Base-by-base conservation (phyloP, 2,329 filamentous ascomycete genomes). In the Penicillium capsulatum region DNA sequence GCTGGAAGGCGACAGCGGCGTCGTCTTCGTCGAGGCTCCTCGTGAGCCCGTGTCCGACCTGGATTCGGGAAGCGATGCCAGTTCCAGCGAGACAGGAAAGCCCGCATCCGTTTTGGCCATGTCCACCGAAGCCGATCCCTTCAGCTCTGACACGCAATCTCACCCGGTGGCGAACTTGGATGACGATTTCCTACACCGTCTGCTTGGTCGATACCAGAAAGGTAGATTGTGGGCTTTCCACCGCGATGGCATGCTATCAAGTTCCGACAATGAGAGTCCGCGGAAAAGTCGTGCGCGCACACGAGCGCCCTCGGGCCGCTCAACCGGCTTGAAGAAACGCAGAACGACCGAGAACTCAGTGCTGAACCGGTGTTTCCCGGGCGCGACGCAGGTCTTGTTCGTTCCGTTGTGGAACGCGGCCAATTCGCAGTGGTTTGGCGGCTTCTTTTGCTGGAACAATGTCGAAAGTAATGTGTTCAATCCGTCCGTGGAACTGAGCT, bases 371-470 rank as follows among this genome's bases (percentile, higher is more conserved):
- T 55, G 26, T 34, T 47, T 56, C n/a, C 54, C 55, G 2, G 55
- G 46, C 3, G 55, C 57, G 1, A 44, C 45, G 5, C 50, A 49
- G 9, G 50, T 59, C 5, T 40, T 60, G 7, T 60, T 60, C 31
- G 48, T 58, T 29, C 60, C 60, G 6, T 35, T 63, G 8, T 62
- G 59, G 59, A 57, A 60, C 34, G 52, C 50, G 32, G 54, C 52
- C n/a, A 57, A 53, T 24, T 48, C 53, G 5, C 53, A 57, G 20
- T 62, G 58, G 59, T 51, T 60, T 19, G 57, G 58, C 4, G 57
- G 50, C 7, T 50, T 31, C 17, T 51, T 53, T 31, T 51, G 44
- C 10, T 51, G 57, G 36, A 60, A 53, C 2, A 31, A 56, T 11
- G 51, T 50, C 3, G 58, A 58, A 46, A 57, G 52, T 4, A 44